Base-by-base conservation (phyloP, 371 early-diverging fungal genomes). In the Mucor plumbeus region DNA sequence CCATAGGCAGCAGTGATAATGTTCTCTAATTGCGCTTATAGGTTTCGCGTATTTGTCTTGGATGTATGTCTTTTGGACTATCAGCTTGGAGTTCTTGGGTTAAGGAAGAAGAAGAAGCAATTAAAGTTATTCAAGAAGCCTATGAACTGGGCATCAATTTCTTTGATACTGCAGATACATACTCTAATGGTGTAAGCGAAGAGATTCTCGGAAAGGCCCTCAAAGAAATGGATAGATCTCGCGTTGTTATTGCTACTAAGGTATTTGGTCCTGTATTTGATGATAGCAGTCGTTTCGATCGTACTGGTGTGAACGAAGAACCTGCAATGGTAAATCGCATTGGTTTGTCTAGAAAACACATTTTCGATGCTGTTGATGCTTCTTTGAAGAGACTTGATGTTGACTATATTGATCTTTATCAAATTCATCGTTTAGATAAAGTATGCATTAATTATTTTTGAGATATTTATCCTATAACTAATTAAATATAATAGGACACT, bases 331-430 rank as follows among this genome's bases (percentile, higher is more conserved):
- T 74, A 0, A 86, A 78, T 63, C n/a, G 56, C 0, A 48, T 68
- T 70, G 88, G 88, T 3, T 59, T 84, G 17, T 77, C 83, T 34
- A 76, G 87, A 40, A 85, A 86, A 65, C 82, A 84, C 61, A 79
- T 87, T 35, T 78, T 86, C 59, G 85, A 84, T 61, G 73, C 83
- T 36, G 77, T 85, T 1, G 84, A 87, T 14, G 85, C 71, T 13
- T 81, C 81, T 14, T 68, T 88, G 11, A 53, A 77, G 55, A 74
- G 88, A 15, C 65, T 86, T 39, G 77, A 70, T 38, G 39, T 79
- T 8, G 88, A 88, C 35, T 90, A 90, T 62, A 74, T 90, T 39
- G 90, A 90, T 64, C 68, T 91, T 34, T 88, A 87, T 64, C 80
- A 89, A 43, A 84, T 90, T 59, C 79, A 84, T 59, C 75, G 81